These are phyloP conservation scores for Pseudogymnoascus sp. DNA, from an alignment of 2,329 filamentous ascomycete species.

Conservation along the genomic window DNA sequence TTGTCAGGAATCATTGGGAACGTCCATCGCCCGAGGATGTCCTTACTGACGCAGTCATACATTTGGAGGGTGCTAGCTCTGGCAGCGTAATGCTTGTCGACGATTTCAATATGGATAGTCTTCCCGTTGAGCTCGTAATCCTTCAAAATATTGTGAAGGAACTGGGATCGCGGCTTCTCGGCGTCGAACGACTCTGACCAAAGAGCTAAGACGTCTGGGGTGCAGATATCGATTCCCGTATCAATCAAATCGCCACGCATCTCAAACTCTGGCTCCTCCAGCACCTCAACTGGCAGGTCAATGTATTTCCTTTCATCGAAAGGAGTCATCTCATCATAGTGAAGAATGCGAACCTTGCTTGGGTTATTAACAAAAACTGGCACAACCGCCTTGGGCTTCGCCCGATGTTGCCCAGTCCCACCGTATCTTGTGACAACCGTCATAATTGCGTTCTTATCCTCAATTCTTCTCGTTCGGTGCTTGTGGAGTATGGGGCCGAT, in stretches of 20 bases:
- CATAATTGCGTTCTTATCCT: constrained; percentile 95
- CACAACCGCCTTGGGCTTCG: constrained; percentile 64
- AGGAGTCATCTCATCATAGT: constrained; percentile 86
- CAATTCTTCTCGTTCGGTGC: constrained; percentile 71
- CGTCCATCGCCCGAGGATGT: constrained; percentile 79
- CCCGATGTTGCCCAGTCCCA: constrained; percentile 60
- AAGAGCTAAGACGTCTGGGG: constrained; percentile 83
- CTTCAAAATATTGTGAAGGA: constrained; percentile 85
- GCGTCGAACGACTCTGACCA: constrained; percentile 99
- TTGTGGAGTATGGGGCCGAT: constrained; percentile 70
- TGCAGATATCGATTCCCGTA: constrained; percentile 94
- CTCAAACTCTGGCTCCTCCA: constrained; percentile 57
- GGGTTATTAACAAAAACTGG: constrained; percentile 84
- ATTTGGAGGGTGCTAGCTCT: constrained; percentile 77
- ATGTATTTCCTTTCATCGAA: constrained; percentile 56
- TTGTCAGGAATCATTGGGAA: constrained; percentile 85
- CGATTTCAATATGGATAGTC: constrained; percentile 85
- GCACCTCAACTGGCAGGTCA: constrained; percentile 69
- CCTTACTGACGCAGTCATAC: constrained; percentile 81
- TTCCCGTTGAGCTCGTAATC: constrained; percentile 97
- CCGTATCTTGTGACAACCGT: constrained; percentile 83
- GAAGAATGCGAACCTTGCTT: constrained; percentile 69
- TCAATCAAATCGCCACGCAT: constrained; percentile 87
- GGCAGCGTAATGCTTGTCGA: constrained; percentile 76
- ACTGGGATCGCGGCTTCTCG: constrained; percentile 78